Conservation (phyloP, 2,329 filamentous ascomycete species). For the Ophiostoma sp. region DNA sequence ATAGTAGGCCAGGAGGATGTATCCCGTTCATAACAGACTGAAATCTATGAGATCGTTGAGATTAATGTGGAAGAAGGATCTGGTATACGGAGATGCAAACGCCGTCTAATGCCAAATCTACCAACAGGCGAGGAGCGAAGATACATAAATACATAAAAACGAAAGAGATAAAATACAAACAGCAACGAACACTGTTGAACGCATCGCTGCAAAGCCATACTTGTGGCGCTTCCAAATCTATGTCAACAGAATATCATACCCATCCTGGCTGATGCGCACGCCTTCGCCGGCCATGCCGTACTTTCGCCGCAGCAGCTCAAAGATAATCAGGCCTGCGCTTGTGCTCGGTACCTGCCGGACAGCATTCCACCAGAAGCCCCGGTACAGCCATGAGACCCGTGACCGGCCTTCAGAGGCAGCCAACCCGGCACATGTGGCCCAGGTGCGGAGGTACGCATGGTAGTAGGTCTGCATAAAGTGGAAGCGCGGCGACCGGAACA, state of each 20-base stretch:
- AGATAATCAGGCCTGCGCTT: conserved; percentile 70
- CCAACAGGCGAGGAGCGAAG: too few relatives aligned
- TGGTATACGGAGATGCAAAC: background rate
- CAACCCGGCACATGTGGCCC: conserved; percentile 52
- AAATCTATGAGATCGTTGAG: too few relatives aligned
- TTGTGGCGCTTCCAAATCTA: background rate
- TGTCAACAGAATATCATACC: conserved; percentile 62
- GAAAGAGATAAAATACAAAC: background rate
- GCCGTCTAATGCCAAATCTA: background rate
- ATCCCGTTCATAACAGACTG: too few relatives aligned
- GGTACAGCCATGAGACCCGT: conserved; percentile 60
- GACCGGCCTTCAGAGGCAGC: conserved; percentile 52
- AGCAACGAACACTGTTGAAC: background rate
- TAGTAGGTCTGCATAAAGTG: conserved; percentile 61
- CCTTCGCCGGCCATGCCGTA: conserved; percentile 60
- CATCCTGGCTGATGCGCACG: conserved; percentile 60
- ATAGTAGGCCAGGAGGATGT: too few relatives aligned
- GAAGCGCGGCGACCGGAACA: conserved; percentile 34
- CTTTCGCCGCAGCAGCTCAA: conserved; percentile 68
- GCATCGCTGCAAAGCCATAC: background rate
- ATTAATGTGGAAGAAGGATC: too few relatives aligned
- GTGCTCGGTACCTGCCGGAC: conserved; percentile 71
- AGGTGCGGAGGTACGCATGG: conserved; percentile 64
- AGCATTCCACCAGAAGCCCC: conserved; percentile 66
- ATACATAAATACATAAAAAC: too few relatives aligned